Evolutionary conservation across 441 rosid species (phyloP), one percentile per base, ranked within the genome.

Genomic region (Eutrema salsugineum): DNA sequence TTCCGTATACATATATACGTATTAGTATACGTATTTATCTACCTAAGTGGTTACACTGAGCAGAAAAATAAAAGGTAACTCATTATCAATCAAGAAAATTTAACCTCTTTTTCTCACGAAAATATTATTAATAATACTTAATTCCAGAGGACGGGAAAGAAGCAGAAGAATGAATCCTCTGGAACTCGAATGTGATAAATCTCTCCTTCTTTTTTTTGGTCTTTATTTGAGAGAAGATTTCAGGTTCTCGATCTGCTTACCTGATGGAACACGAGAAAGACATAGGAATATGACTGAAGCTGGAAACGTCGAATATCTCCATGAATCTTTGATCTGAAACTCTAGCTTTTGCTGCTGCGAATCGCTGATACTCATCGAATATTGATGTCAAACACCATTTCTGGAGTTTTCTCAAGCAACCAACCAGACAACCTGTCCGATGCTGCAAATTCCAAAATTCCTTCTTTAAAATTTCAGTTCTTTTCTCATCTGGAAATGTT

Each of bases 291-390:
- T 85, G 87, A 81, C 66, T 86, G 78, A 88, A 73, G 85, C 86
- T 80, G 3, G 91, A 83, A 73, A 84, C 79, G 68, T 87, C 87
- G 63, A 87, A 87, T 66, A 77, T 75, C 79, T 87, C 91, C 83
- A 87, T 87, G 76, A 87, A 87, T 81, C 89, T 81, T 79, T 87
- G 91, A 79, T 85, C 91, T 11, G 89, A 82, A 70, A 87, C 84
- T 77, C 91, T 87, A 20, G 91, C 88, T 81, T 87, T 87, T 0
- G 88, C 91, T 15, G 91, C 91, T 38, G 91, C 91, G 4, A 85
- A 87, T 42, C 91, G 79, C 63, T 87, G 89, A 68, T 87, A 87
- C 82, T 87, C 91, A 14, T 85, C 89, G 20, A 87, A 85, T 32
- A 87, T 77, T 11, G 89, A 87, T 47, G 89, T 74, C 46, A 87